Evolutionary conservation across 495 filamentous ascomycete species (phyloP), one percentile per base, ranked within the genome.

Genomic region (Aspergillus cavernicola): DNA sequence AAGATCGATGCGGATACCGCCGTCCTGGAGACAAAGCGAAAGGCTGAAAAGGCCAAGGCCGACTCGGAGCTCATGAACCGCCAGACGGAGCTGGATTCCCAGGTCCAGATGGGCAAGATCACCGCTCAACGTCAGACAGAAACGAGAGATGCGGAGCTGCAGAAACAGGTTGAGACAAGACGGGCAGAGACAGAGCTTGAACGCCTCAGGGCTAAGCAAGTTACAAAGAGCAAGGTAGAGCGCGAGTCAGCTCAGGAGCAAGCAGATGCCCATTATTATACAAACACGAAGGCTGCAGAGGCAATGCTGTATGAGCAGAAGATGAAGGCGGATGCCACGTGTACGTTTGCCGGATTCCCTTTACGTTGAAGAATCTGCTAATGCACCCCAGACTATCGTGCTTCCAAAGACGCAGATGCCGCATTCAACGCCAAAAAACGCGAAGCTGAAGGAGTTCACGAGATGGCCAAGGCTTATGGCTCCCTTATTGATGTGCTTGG

Each of bases 1-100:
- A 90, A 88, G 69, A 92, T 93, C 60, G 80, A 90, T 59, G 88
- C 87, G 51, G 82, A 86, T 44, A 90, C 87, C 19, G 88, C 89
- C 2, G 88, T 91, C 4, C 80, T 86, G 45, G 89, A 92, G 71
- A 92, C 89, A 4, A 80, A 90, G 60, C 85, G 89, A 51, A 88
- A 90, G 58, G 82, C 84, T 41, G 87, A 92, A 71, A 87, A 87
- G 50, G 88, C 87, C 8, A 67, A 78, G 18, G 89, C 89, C 41
- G 88, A 92, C 65, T 85, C 87, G 38, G 81, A 83, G 31, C 79
- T 91, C 26, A 77, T 78, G 18, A 85, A 82, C 23, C 78, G 82
- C 43, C 85, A 89, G 69, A 85, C 86, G 1, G 78, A 82, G 54
- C 83, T 90, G 52, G 78, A 82, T 57, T 77, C 83, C 41, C 83